Conservation (phyloP, 768 basidiomycete species). For the Xanthoconium purpureum region DNA sequence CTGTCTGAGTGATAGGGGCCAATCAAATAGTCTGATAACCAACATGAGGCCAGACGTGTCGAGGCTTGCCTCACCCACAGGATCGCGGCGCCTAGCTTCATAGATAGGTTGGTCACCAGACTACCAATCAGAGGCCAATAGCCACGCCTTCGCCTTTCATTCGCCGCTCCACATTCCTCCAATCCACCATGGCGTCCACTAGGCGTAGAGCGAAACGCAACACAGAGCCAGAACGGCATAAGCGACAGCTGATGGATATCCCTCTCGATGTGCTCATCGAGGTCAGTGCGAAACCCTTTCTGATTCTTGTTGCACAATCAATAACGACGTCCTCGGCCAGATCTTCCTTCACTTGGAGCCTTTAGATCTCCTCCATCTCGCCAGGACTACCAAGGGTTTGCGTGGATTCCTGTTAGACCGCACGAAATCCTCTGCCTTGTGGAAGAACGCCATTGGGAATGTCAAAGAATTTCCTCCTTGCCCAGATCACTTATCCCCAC, state of each 20-base stretch:
- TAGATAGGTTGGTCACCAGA: too few species aligned
- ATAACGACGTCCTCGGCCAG: not conserved
- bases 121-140: too few species aligned
- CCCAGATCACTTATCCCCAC: slow-evolving; percentile 27
- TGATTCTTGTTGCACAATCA: not conserved
- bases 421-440: slow-evolving; percentile 15
- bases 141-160: not conserved
- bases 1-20: too few species aligned
- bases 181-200: slow-evolving; percentile 3
- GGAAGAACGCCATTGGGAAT: slow-evolving; percentile 27
- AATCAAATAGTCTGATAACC: too few species aligned
- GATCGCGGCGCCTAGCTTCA: too few species aligned
- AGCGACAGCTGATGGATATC: slow-evolving; percentile 1
- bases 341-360: slow-evolving; percentile 31
- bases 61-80: too few species aligned
- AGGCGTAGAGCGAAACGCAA: not conserved
- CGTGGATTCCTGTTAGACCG: slow-evolving; percentile 27
- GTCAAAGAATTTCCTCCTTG: slow-evolving; percentile 25
- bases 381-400: slow-evolving; percentile 31
- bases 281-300: not conserved
- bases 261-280: slow-evolving; percentile 16
- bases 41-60: too few species aligned
- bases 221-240: not conserved
- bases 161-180: not conserved
- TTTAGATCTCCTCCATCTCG: slow-evolving; percentile 31